Evolutionary conservation across 768 basidiomycete genomes (phyloP).

Genomic region (Clitopilus hobsonii): DNA sequence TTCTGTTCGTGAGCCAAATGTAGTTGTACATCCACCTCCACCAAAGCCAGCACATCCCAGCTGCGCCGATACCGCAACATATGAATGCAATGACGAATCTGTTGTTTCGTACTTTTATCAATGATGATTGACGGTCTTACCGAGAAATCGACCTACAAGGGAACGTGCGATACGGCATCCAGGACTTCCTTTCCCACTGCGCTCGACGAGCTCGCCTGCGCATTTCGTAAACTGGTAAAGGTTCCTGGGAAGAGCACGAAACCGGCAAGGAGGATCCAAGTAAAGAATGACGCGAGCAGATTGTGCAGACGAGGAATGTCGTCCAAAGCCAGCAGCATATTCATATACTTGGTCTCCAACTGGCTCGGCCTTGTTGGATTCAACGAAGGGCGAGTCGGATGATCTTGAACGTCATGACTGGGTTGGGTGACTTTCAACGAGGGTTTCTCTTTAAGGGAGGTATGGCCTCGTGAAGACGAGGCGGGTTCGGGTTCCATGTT

Average conservation of each 20-base stretch:
- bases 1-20: slow-evolving; percentile 51
- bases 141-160: slow-evolving; percentile 33
- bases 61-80: slow-evolving; percentile 48
- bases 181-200: slow-evolving; percentile 29
- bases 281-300: slow-evolving; percentile 51
- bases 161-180: slow-evolving; percentile 32
- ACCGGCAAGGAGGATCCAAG: slow-evolving; percentile 59
- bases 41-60: slow-evolving; percentile 56
- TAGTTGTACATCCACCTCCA: slow-evolving; percentile 58
- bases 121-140: neutral
- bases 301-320: slow-evolving; percentile 47
- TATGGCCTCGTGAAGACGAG: neutral
- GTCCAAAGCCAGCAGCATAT: slow-evolving; percentile 60
- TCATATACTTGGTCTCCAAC: slow-evolving; percentile 49
- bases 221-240: slow-evolving; percentile 42
- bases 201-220: slow-evolving; percentile 15
- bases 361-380: slow-evolving; percentile 14
- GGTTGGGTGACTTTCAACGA: neutral
- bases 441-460: neutral
- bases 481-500: neutral
- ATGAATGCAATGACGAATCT: slow-evolving; percentile 53
- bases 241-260: slow-evolving; percentile 62
- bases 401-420: neutral
- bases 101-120: neutral
- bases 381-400: neutral